Evolutionary conservation across 352 stramenopile species (phyloP).

Genomic region (Pythium aphanidermatum): DNA sequence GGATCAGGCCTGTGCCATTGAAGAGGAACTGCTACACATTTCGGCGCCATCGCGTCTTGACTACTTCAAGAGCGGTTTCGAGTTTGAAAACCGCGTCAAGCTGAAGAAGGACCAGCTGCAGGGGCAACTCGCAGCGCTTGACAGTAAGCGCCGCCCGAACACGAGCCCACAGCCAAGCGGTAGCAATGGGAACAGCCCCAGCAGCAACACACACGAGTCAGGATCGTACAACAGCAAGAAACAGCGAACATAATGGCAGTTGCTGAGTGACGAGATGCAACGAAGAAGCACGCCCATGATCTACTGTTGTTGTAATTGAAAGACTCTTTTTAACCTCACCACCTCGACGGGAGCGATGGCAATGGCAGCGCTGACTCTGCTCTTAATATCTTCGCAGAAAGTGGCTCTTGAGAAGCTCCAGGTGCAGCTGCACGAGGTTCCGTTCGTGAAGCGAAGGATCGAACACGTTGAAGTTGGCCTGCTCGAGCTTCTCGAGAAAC

Average conservation of each 20-base stretch:
- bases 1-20: conserved; percentile 86
- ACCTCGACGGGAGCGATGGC: no score
- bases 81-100: conserved; percentile 89
- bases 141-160: conserved; percentile 64
- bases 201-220: conserved; percentile 25
- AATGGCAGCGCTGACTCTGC: no score
- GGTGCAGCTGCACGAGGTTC: conserved; percentile 57
- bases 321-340: no score
- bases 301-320: no score
- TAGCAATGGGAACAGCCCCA: conserved; percentile 33
- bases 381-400: conserved; percentile 72
- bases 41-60: conserved; percentile 82
- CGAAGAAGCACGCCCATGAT: not conserved
- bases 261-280: not conserved
- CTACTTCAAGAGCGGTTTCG: conserved; percentile 90
- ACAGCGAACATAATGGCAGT: conserved; percentile 17
- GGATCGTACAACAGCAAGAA: conserved; percentile 58
- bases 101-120: conserved; percentile 87
- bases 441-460: conserved; percentile 41
- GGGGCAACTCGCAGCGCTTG: conserved; percentile 71
- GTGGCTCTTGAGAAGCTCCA: conserved; percentile 70
- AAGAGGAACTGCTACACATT: conserved; percentile 87
- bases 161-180: conserved; percentile 26
- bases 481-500: conserved; percentile 66
- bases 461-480: conserved; percentile 80